Conservation (phyloP, 371 early-diverging fungal species). For the Mucor indicus region DNA sequence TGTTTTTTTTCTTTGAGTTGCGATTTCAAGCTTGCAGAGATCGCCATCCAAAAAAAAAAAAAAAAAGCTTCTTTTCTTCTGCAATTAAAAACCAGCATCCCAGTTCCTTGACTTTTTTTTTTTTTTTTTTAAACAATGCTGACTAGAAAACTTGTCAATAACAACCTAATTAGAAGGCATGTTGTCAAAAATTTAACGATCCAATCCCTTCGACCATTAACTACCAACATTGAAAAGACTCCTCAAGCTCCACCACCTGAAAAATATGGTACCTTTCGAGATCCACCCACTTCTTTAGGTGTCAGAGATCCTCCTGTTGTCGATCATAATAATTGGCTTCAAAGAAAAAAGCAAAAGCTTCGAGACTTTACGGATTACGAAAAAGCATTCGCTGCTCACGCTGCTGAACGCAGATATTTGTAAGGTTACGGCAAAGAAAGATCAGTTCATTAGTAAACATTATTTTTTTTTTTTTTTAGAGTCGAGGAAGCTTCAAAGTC, state of each 20-base stretch:
- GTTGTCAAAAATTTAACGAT: too few relatives aligned
- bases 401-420: constrained; percentile 55
- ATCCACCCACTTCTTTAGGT: constrained; percentile 34
- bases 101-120: too few relatives aligned
- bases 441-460: background rate
- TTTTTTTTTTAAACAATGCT: too few relatives aligned
- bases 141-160: too few relatives aligned
- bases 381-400: constrained; percentile 51
- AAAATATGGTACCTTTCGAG: constrained; percentile 23
- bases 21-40: too few relatives aligned
- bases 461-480: constrained; percentile 15
- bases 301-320: constrained; percentile 38
- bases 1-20: too few relatives aligned
- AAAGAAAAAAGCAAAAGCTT: constrained; percentile 40
- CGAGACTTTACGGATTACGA: constrained; percentile 48
- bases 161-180: too few relatives aligned
- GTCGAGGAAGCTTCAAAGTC: constrained; percentile 62
- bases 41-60: background rate
- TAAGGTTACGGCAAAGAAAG: constrained; percentile 18
- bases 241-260: constrained; percentile 8
- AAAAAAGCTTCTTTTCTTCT: background rate
- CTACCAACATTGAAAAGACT: too few relatives aligned
- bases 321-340: constrained; percentile 32
- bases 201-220: too few relatives aligned
- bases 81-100: background rate